phyloP scores from a whole-genome alignment of 164 flowering plant genomes.

The Platanus orientalis region DNA sequence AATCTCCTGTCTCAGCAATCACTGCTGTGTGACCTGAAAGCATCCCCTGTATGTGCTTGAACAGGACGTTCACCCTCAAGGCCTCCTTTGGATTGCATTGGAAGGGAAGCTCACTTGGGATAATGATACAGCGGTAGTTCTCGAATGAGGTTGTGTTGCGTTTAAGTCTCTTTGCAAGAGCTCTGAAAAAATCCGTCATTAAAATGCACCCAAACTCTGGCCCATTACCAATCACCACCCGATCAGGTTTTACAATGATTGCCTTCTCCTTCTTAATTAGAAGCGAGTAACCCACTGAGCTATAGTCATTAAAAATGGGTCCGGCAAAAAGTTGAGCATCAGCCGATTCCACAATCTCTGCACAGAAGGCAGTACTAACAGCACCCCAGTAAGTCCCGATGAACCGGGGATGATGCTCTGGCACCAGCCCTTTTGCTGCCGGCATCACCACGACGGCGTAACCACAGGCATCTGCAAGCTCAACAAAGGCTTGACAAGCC shows the following conservation, averaged over 20 bases:
- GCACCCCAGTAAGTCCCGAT: constrained; percentile 93
- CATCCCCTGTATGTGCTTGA: constrained; percentile 75
- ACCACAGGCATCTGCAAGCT: constrained; percentile 72
- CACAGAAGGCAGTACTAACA: constrained; percentile 74
- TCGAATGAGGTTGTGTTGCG: constrained; percentile 55
- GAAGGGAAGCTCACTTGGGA: constrained; percentile 61
- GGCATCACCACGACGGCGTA: constrained; percentile 83
- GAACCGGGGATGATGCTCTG: constrained; percentile 66
- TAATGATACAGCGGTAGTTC: constrained; percentile 66
- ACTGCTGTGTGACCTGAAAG: constrained; percentile 56
- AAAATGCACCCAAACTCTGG: constrained; percentile 73
- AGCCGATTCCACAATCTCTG: constrained; percentile 87
- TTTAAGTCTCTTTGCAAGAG: constrained; percentile 54
- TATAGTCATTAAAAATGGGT: constrained; percentile 83
- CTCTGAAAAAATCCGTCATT: constrained; percentile 69
- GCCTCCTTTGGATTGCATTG: constrained; percentile 50
- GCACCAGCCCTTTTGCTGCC: constrained; percentile 73
- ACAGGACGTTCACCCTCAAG: constrained; percentile 71
- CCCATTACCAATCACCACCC: constrained; percentile 68
- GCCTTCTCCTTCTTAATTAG: constrained; percentile 85
- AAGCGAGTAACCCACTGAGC: constrained; percentile 87
- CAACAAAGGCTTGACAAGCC: constrained; percentile 59
- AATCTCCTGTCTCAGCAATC: constrained; percentile 90
- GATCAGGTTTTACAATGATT: constrained; percentile 72
- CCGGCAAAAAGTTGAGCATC: constrained; percentile 88